Evolutionary conservation across 1,284 basidiomycete species (phyloP), one percentile per base, ranked within the genome.

Genomic region (Pseudozyma hubeiensis): DNA sequence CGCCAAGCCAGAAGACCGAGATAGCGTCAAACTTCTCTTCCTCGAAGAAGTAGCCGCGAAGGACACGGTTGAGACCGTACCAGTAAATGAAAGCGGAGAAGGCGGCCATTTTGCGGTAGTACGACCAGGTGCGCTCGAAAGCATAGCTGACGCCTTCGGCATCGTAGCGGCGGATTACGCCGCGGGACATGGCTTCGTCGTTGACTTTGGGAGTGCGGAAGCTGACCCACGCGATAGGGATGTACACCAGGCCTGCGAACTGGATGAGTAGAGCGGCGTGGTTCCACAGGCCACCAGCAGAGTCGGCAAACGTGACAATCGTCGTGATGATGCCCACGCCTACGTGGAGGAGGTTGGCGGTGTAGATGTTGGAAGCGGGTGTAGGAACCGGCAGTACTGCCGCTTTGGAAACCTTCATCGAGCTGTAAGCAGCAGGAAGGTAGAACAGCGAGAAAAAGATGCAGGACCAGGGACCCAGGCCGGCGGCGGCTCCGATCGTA

Each of bases 121-220:
- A 75, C 9, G 71, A 74, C 75, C 75, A 77, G 14, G 75, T 77
- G 31, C 75, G 59, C 35, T 77, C 75, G 31, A 77, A 77, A 10
- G 63, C 64, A 35, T 74, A 77, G 58, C 67, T 71, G 49, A 77
- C 64, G 8, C 68, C 66, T 19, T 74, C 75, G 14, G 71, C 71
- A n/a, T 74, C 62, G 55, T 59, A 77, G 5, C 52, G 34, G 10
- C 61, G 56, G 45, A 77, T 64, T 45, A 64, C 58, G 35, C 56
- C 45, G 54, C 68, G 66, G 2, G 72, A 63, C 4, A 43, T 62
- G 17, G 43, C 30, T 29, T 77, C 61, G 40, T 58, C 55, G 53
- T 71, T 70, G 64, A 74, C 51, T 29, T 63, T 66, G 54, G 72
- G 64, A 0, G 75, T 71, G 46, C 56, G 48, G 44, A 71, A 64